These are phyloP conservation scores for Phallus indusiatus DNA, from an alignment of 768 basidiomycete species.

Conservation along the genomic window DNA sequence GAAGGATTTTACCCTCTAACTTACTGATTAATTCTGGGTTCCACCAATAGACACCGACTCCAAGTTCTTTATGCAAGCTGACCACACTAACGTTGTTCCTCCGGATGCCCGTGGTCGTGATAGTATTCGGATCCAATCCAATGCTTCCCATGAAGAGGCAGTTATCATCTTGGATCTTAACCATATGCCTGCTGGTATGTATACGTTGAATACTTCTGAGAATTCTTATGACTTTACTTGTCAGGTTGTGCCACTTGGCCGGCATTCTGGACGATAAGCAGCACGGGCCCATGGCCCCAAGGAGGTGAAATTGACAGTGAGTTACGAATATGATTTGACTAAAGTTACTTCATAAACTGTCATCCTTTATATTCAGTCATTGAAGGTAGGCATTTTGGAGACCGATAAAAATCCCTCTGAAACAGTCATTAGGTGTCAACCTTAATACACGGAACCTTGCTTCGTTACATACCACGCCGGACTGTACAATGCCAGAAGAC, in stretches of 20 bases:
- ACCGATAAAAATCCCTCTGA: background rate
- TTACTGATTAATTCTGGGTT: background rate
- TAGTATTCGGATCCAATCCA: conserved; percentile 45
- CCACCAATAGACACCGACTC: conserved; percentile 15
- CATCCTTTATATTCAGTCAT: conserved; percentile 38
- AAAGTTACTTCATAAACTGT: background rate
- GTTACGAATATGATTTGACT: conserved; percentile 22
- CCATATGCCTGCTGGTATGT: conserved; percentile 55
- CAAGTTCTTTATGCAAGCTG: conserved; percentile 52
- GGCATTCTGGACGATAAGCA: conserved; percentile 51
- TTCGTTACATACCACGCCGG: conserved; percentile 44
- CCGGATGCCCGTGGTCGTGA: conserved; percentile 38
- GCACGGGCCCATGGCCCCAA: conserved; percentile 14
- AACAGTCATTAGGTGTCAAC: conserved; percentile 37
- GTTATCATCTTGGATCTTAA: conserved; percentile 41
- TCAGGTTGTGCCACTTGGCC: conserved; percentile 41
- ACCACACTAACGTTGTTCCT: conserved; percentile 29
- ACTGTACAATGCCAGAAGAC: conserved; percentile 35
- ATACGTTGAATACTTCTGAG: conserved; percentile 6
- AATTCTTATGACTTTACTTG: background rate
- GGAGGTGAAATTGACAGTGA: conserved; percentile 38
- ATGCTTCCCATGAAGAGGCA: conserved; percentile 34
- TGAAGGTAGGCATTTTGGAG: conserved; percentile 30
- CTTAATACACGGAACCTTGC: conserved; percentile 33
- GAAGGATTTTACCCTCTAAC: conserved; percentile 4